These are phyloP conservation scores for Colletotrichum theobromicola DNA, from an alignment of 2,329 filamentous ascomycete genomes.

Conservation along the genomic window DNA sequence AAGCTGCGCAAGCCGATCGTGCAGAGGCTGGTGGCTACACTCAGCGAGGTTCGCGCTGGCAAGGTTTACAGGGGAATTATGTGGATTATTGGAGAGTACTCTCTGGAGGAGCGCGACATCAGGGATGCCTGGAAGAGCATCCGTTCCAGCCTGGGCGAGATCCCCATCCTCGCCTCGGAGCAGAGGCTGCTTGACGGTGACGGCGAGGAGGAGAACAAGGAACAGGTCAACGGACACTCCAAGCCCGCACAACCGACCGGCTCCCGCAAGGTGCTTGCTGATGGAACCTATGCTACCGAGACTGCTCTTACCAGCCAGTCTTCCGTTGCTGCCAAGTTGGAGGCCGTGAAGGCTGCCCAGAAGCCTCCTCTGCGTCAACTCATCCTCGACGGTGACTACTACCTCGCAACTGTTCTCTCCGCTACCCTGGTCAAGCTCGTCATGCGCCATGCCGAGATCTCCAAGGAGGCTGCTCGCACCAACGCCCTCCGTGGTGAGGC, in stretches of 20 bases:
- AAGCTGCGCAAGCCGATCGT: slow-evolving; percentile 87
- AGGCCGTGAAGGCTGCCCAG: slow-evolving; percentile 95
- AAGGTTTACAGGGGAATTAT: slow-evolving; percentile 97
- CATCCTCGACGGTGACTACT: slow-evolving; percentile 97
- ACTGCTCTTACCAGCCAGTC: slow-evolving; percentile 94
- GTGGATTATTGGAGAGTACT: slow-evolving; percentile 98
- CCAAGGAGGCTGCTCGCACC: slow-evolving; percentile 81
- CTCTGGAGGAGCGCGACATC: slow-evolving; percentile 90
- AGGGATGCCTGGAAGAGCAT: slow-evolving; percentile 97
- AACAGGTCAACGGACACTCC: slow-evolving; percentile 80
- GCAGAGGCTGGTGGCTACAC: slow-evolving; percentile 83
- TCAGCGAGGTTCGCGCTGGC: slow-evolving; percentile 91
- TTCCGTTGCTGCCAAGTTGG: slow-evolving; percentile 85
- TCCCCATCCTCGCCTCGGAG: slow-evolving; percentile 94
- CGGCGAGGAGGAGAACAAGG: slow-evolving; percentile 65
- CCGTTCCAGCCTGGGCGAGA: slow-evolving; percentile 90
- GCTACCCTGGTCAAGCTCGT: slow-evolving; percentile 96
- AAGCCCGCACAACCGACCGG: slow-evolving; percentile 80
- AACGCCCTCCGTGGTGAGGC: slow-evolving; percentile 95
- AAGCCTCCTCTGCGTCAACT: slow-evolving; percentile 95
- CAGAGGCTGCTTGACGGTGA: slow-evolving; percentile 89
- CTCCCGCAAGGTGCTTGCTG: slow-evolving; percentile 89
- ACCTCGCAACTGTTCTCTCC: slow-evolving; percentile 91
- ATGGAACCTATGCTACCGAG: slow-evolving; percentile 97
- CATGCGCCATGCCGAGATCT: slow-evolving; percentile 96